These are phyloP conservation scores for Isoetes taiwanensis DNA, from an alignment of 75 land plant species.

Conservation along the genomic window DNA sequence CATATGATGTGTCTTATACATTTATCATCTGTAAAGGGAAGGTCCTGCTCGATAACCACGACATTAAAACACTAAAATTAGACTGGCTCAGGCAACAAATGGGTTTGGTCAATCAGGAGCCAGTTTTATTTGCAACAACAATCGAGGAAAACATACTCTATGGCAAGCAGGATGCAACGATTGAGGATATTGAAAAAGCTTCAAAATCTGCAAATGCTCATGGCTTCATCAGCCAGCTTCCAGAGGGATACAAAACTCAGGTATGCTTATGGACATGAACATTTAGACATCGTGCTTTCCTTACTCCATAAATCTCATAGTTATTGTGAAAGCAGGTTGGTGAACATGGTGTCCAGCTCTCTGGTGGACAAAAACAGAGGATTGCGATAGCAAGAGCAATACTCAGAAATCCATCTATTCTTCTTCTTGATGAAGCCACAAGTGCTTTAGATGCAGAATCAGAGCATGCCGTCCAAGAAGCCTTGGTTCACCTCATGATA, in stretches of 20 bases:
- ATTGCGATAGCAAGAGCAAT: slow-evolving; percentile 56
- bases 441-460: slow-evolving; percentile 63
- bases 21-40: slow-evolving; percentile 25
- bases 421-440: slow-evolving; percentile 59
- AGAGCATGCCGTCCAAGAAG: slow-evolving; percentile 59
- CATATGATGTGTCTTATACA: background rate
- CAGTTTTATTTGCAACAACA: slow-evolving; percentile 76
- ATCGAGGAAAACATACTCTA: slow-evolving; percentile 87
- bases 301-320: too few relatives aligned
- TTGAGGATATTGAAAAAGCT: slow-evolving; percentile 48
- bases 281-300: too few relatives aligned
- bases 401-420: slow-evolving; percentile 40
- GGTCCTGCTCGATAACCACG: slow-evolving; percentile 48
- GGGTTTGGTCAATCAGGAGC: slow-evolving; percentile 92
- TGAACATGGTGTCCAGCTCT: slow-evolving; percentile 40
- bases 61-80: slow-evolving; percentile 51
- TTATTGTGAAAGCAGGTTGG: slow-evolving; percentile 29
- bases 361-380: slow-evolving; percentile 59
- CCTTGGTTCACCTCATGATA: slow-evolving; percentile 80
- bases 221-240: slow-evolving; percentile 62
- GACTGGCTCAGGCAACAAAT: slow-evolving; percentile 84
- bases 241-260: slow-evolving; percentile 84
- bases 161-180: slow-evolving; percentile 77
- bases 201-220: slow-evolving; percentile 76
- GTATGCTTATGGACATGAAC: slow-evolving; percentile 13